These are phyloP conservation scores for Euphorbia pulcherrima DNA, from an alignment of 345 rosid species.

Conservation along the genomic window DNA sequence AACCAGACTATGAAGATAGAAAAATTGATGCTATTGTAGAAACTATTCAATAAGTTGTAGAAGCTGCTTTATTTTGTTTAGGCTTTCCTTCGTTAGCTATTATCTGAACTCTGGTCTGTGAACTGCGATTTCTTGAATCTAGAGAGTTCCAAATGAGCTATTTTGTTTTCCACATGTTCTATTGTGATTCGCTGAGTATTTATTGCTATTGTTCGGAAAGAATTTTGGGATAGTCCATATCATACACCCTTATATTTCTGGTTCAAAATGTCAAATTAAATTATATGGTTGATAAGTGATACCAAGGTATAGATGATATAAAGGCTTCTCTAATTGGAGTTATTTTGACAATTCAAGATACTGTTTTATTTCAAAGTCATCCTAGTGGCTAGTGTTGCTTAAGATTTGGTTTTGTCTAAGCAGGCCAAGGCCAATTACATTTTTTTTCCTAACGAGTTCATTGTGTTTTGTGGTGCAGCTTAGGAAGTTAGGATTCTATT, in stretches of 20 bases:
- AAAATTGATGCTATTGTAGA: not conserved
- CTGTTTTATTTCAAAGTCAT: slow-evolving; percentile 2
- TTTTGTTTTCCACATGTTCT: not conserved
- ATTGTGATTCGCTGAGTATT: not conserved
- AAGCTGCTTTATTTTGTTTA: not conserved
- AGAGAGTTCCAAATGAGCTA: not conserved
- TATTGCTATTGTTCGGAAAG: not conserved
- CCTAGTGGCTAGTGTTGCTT: not conserved
- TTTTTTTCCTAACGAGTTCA: not conserved
- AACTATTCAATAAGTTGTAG: not conserved
- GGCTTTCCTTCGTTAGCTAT: not conserved
- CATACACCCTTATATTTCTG: not conserved
- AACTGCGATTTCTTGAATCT: not conserved
- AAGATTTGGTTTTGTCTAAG: not conserved
- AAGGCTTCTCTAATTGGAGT: not conserved
- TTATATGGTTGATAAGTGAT: not conserved
- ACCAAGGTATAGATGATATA: not conserved
- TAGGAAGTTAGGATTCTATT: not conserved
- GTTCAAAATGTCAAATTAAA: not conserved
- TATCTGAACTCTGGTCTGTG: not conserved
- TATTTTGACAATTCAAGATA: not conserved
- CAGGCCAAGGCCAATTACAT: not conserved
- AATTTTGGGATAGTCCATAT: not conserved
- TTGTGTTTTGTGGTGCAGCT: not conserved
- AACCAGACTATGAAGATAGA: not conserved